Conservation (phyloP, 495 filamentous ascomycete genomes). For the Penicillium roqueforti region DNA sequence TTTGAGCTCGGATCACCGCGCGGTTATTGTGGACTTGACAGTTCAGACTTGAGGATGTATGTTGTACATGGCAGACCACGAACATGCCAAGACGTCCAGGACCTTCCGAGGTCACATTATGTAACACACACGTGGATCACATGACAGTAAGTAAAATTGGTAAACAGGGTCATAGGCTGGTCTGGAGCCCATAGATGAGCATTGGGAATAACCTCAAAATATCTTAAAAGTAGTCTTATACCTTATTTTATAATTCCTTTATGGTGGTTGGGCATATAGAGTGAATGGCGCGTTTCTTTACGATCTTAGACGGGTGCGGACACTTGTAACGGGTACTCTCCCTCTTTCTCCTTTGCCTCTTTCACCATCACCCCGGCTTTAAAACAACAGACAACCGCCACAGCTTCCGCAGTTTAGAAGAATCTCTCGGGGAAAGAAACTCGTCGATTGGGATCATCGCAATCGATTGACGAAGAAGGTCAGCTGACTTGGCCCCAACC, state of each 20-base stretch:
- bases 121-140: constrained; percentile 1
- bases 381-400: background rate
- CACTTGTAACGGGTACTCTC: constrained; percentile 8
- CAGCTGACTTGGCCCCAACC: constrained; percentile 7
- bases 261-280: background rate
- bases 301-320: constrained; percentile 7
- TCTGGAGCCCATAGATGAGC: background rate
- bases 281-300: background rate
- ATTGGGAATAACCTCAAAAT: background rate
- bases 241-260: background rate
- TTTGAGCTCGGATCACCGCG: constrained; percentile 71
- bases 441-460: constrained; percentile 3
- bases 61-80: too few relatives aligned
- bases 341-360: constrained; percentile 10
- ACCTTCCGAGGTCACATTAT: background rate
- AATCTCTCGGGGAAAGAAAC: background rate
- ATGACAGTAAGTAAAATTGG: constrained; percentile 7
- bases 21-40: constrained; percentile 70
- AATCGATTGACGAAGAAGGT: background rate
- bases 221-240: background rate
- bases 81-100: background rate
- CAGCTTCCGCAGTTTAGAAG: background rate
- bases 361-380: constrained; percentile 6
- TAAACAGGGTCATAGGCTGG: background rate
- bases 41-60: too few relatives aligned